These are phyloP conservation scores for Ailanthus altissimus DNA, from an alignment of 345 rosid species.

Conservation along the genomic window DNA sequence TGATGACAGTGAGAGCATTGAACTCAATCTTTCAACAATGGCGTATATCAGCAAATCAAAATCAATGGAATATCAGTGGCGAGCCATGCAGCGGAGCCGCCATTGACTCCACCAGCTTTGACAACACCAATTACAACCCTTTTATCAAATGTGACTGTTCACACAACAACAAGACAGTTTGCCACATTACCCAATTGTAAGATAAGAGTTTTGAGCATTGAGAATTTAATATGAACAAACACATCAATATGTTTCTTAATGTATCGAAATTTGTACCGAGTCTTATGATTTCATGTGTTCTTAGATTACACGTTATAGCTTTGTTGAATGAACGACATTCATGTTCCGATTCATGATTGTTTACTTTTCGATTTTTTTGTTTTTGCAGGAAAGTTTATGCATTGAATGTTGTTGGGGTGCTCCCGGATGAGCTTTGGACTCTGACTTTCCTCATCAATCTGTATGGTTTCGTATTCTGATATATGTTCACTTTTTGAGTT, in stretches of 20 bases:
- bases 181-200: constrained; percentile 47
- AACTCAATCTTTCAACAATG: constrained; percentile 49
- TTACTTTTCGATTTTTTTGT: background rate
- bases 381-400: constrained; percentile 44
- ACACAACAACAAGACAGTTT: constrained; percentile 31
- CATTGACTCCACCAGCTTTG: constrained; percentile 21
- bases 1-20: constrained; percentile 35
- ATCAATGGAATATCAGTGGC: constrained; percentile 50
- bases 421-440: constrained; percentile 60
- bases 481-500: background rate
- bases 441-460: constrained; percentile 45
- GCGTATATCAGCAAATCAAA: constrained; percentile 27
- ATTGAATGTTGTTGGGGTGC: constrained; percentile 30
- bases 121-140: constrained; percentile 24
- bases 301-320: too few species aligned
- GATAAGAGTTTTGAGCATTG: background rate
- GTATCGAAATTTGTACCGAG: too few species aligned
- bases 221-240: too few species aligned
- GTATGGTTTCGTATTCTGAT: constrained; percentile 27
- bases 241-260: too few species aligned
- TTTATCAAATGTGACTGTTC: constrained; percentile 53
- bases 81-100: constrained; percentile 53
- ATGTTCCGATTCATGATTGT: background rate
- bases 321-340: too few species aligned
- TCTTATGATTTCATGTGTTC: too few species aligned